These are phyloP conservation scores for Nannizziopsis barbatae DNA, from an alignment of 2,329 filamentous ascomycete species.

Conservation along the genomic window DNA sequence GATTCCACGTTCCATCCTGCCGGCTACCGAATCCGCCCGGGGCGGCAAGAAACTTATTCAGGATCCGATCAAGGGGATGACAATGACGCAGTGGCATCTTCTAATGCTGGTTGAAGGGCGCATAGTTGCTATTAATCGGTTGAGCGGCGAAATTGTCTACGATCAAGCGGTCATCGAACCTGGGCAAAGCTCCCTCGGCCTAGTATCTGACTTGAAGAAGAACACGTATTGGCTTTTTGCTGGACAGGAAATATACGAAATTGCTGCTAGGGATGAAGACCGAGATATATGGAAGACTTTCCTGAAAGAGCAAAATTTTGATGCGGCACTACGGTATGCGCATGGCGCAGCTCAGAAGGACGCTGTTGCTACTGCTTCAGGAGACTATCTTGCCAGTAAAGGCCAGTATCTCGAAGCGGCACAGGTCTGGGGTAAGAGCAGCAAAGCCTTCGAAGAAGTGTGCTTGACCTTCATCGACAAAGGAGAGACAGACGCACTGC, in stretches of 20 bases:
- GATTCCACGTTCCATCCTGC: slow-evolving; percentile 61
- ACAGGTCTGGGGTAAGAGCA: slow-evolving; percentile 83
- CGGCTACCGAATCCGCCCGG: slow-evolving; percentile 53
- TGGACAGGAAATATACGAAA: slow-evolving; percentile 79
- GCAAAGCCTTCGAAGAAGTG: slow-evolving; percentile 93
- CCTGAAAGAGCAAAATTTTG: slow-evolving; percentile 75
- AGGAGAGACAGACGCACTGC: slow-evolving; percentile 76
- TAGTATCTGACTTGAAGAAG: slow-evolving; percentile 83
- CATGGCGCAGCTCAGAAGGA: slow-evolving; percentile 73
- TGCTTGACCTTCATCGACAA: slow-evolving; percentile 83
- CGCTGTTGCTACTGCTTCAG: slow-evolving; percentile 80
- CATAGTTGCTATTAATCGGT: slow-evolving; percentile 72
- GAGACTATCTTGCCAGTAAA: slow-evolving; percentile 73
- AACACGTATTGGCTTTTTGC: slow-evolving; percentile 98
- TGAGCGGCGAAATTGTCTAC: slow-evolving; percentile 76
- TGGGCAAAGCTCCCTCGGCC: slow-evolving; percentile 67
- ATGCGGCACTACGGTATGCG: slow-evolving; percentile 75
- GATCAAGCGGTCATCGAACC: slow-evolving; percentile 75
- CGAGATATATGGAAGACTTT: slow-evolving; percentile 92
- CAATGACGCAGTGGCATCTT: slow-evolving; percentile 88
- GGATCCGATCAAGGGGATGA: slow-evolving; percentile 67
- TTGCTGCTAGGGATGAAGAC: slow-evolving; percentile 81
- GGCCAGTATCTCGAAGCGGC: slow-evolving; percentile 79
- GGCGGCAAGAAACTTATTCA: slow-evolving; percentile 54
- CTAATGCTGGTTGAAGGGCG: slow-evolving; percentile 70